Evolutionary conservation across 2,329 filamentous ascomycete genomes (phyloP), one percentile per base, ranked within the genome.

Genomic region (Diaporthe humulicola): DNA sequence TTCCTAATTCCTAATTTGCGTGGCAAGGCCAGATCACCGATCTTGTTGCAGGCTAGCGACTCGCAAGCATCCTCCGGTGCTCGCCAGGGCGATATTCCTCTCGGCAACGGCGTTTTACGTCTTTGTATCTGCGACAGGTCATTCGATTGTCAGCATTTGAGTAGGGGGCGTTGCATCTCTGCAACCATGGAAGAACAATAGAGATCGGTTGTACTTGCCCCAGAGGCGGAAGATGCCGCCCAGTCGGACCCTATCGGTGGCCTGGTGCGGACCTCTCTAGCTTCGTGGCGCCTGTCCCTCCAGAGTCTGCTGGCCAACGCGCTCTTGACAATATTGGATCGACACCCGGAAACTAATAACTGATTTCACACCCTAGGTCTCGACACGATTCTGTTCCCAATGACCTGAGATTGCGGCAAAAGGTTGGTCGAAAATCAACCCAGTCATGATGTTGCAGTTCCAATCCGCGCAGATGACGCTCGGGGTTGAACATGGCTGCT

Each of bases 211-310:
- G 45, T 69, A 69, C 70, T 25, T 61, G 33, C 50, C 57, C 70
- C 42, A n/a, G 42, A 22, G 30, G 48, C 73, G 74, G 74, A 42
- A 69, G 40, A 76, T 72, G 74, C 74, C 73, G 73, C 48, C 33
- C 58, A 70, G 36, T 48, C 66, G 57, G 73, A 48, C 56, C 52
- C 52, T 73, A 42, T 73, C 61, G 64, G 40, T 33, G 61, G 48
- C 71, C 74, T 66, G 56, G 64, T 64, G 71, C 45, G 71, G 71
- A 73, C 69, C 73, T 75, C 73, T 75, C 64, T 38, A 70, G 60
- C 67, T 74, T 71, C 52, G 25, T 45, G 73, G 61, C 73, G 30
- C 28, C 45, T n/a, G 22, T 38, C 64, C n/a, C 64, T 54, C 33
- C 54, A n/a, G 64, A 40, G 33, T 38, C 64, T 40, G 25, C 19